Base-by-base conservation (phyloP, 805 yeast genomes). In the Barnettozyma botsteinii region DNA sequence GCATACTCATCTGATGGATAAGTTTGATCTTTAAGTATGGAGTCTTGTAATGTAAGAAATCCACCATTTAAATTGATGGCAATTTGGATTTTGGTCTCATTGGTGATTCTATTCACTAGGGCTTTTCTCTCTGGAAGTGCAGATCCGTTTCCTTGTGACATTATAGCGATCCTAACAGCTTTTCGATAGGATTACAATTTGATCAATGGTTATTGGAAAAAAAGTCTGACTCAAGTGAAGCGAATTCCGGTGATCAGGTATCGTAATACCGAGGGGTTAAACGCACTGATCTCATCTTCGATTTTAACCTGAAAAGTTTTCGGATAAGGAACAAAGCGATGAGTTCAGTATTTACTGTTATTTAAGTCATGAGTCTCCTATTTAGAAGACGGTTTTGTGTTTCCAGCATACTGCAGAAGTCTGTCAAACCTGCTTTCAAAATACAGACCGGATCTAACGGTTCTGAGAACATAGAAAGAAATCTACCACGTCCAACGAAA, bases 41-140 rank as follows among this genome's bases (percentile, higher is more conserved):
- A 78, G 38, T 77, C 66, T 25, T 76, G 77, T 23, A 89, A 61
- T 17, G 70, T 67, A 13, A 89, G 66, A n/a, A 61, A 65, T 4
- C 98, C 98, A 39, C 98, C 98, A 53, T 85, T 91, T 30, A 93
- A 65, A 25, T 83, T 75, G 30, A 93, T 59, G 9, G 91, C 87
- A 18, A 93, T 79, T 61, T 86, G 93, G 53, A 93, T 86, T 59
- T 80, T 85, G 13, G 98, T 93, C 61, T 93, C 98, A 67, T 93
- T 93, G 24, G 98, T 93, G 44, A 74, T 70, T 56, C 98, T 59
- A 20, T 53, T 57, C 6, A 68, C 53, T 24, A 56, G 46, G 4
- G 71, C 69, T 31, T 52, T 53, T 53, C 65, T 62, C 43, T 51
- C 54, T 13, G 33, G 39, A 4, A 23, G 10, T 1, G 21, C 15